A percentile compares a stretch with the other conserved stretches of the same genome.
Conservation (phyloP, 1,284 basidiomycete genomes). For the Ceraceosorus guamensis region DNA sequence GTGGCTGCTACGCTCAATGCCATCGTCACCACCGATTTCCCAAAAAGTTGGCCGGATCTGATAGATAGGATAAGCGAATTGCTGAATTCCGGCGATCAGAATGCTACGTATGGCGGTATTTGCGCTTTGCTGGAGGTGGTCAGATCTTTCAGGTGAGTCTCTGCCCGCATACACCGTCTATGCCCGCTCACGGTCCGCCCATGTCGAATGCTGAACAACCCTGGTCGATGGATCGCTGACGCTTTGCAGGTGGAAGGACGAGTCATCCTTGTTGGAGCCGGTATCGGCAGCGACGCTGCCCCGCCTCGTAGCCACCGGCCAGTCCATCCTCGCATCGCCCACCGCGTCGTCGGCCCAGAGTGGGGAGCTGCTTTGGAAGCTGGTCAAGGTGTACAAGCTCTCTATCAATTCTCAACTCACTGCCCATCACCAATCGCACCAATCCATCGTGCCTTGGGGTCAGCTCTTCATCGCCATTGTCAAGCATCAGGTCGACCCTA, state of each 20-base stretch:
- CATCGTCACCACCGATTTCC: conserved; percentile 40
- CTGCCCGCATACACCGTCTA: background rate
- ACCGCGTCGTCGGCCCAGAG: conserved; percentile 28
- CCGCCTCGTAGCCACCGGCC: conserved; percentile 28
- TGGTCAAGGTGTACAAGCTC: conserved; percentile 45
- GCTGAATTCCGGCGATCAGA: conserved; percentile 22
- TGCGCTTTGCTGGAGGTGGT: conserved; percentile 43
- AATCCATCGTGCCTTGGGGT: conserved; percentile 45
- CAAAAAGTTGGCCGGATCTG: conserved; percentile 37
- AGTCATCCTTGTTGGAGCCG: conserved; percentile 34
- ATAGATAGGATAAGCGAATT: conserved; percentile 36
- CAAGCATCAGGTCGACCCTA: conserved; percentile 29
- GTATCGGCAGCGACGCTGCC: conserved; percentile 38
- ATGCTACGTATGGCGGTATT: conserved; percentile 36
- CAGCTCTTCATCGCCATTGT: conserved; percentile 40
- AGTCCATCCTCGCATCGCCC: conserved; percentile 29
- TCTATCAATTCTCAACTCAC: conserved; percentile 37
- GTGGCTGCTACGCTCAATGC: conserved; percentile 31
- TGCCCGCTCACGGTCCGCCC: background rate
- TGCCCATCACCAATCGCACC: conserved; percentile 39
- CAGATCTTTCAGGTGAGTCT: conserved; percentile 24
- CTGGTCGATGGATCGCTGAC: background rate
- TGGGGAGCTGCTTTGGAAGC: conserved; percentile 41
- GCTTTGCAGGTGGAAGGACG: conserved; percentile 26
- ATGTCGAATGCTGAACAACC: background rate